A percentile compares a stretch with the other conserved stretches of the same genome.
These are phyloP conservation scores for Chimonanthus salicifolius DNA, from an alignment of 164 flowering plant genomes.

Conservation along the genomic window DNA sequence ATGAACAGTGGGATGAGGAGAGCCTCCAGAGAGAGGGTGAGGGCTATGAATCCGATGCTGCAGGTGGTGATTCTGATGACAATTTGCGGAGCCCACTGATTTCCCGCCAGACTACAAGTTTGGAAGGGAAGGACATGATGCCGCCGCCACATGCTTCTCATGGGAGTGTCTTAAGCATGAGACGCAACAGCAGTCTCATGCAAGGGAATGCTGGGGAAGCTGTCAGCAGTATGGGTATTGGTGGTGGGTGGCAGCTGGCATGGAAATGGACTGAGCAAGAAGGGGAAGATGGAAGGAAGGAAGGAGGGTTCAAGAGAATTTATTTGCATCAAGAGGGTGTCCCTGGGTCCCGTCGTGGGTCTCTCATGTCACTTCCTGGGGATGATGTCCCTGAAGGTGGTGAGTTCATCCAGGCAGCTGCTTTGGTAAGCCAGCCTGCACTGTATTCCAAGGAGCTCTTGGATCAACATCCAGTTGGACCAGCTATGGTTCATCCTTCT, in stretches of 20 bases:
- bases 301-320: constrained; percentile 49
- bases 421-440: constrained; percentile 51
- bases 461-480: constrained; percentile 43
- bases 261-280: constrained; percentile 46
- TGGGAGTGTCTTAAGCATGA: constrained; percentile 40
- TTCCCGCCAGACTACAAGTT: constrained; percentile 42
- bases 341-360: constrained; percentile 41
- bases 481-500: constrained; percentile 52
- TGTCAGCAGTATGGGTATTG: constrained; percentile 42
- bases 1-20: constrained; percentile 57
- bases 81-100: constrained; percentile 44
- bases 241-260: constrained; percentile 67
- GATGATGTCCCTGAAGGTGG: constrained; percentile 27
- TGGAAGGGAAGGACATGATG: constrained; percentile 38
- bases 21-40: constrained; percentile 40
- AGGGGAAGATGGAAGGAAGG: constrained; percentile 43
- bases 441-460: constrained; percentile 43
- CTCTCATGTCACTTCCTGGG: constrained; percentile 47
- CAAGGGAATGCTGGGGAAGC: constrained; percentile 35
- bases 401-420: constrained; percentile 47
- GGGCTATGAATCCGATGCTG: constrained; percentile 33
- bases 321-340: constrained; percentile 48
- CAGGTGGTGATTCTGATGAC: constrained; percentile 41
- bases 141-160: constrained; percentile 29
- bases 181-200: constrained; percentile 32